phyloP scores from a whole-genome alignment of 1,139 yeast genomes.

The Zygotorulaspora mrakii region DNA sequence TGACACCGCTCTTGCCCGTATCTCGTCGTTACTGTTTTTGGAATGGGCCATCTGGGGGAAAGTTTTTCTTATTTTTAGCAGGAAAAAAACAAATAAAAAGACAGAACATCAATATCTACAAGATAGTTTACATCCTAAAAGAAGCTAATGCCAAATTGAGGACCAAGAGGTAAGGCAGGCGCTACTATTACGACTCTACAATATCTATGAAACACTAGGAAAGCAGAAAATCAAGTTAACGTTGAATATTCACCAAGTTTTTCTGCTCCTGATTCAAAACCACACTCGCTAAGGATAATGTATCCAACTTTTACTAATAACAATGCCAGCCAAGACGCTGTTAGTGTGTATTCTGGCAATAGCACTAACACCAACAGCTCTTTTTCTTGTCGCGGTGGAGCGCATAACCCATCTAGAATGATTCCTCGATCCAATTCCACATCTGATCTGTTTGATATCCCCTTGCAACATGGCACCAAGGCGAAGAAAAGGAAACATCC shows the following conservation, averaged over 20 bases:
- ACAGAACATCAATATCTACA: background rate
- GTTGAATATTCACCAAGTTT: background rate
- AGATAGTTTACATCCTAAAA: background rate
- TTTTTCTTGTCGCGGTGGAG: slow-evolving; percentile 5
- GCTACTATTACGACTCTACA: background rate
- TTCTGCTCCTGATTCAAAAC: background rate
- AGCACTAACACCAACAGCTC: slow-evolving; percentile 10
- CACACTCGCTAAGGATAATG: slow-evolving; percentile 9
- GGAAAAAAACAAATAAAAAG: background rate
- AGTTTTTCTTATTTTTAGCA: slow-evolving; percentile 1
- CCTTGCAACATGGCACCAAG: slow-evolving; percentile 9
- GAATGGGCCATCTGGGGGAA: too few relatives aligned
- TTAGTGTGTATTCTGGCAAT: slow-evolving; percentile 16
- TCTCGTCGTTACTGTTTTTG: too few relatives aligned
- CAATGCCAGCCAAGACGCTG: slow-evolving; percentile 8
- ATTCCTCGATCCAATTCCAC: slow-evolving; percentile 25
- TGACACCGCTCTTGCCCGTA: too few relatives aligned
- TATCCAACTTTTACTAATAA: slow-evolving; percentile 8
- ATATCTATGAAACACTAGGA: background rate
- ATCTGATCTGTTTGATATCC: slow-evolving; percentile 21
- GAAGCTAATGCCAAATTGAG: background rate
- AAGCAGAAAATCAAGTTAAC: background rate
- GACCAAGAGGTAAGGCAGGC: background rate
- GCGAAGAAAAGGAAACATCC: slow-evolving; percentile 9
- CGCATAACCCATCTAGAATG: slow-evolving; percentile 6